phyloP scores from a whole-genome alignment of 164 flowering plant genomes.

The Dillenia suffruticosa region DNA sequence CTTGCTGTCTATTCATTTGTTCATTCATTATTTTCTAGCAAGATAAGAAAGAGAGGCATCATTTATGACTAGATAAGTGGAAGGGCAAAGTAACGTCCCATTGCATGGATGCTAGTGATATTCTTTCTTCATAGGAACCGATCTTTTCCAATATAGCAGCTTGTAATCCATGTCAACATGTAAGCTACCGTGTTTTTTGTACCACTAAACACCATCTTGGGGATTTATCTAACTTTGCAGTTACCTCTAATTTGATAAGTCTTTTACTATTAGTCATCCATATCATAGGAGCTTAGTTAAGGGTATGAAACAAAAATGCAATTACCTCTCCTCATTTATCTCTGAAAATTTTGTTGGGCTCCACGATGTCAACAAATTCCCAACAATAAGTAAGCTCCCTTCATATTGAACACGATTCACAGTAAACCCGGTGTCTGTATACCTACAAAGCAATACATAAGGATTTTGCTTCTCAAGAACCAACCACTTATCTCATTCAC shows the following conservation, averaged over 20 bases:
- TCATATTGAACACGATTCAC: constrained; percentile 77
- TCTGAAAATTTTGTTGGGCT: constrained; percentile 72
- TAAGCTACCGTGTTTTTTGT: too few relatives aligned
- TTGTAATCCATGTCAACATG: too few relatives aligned
- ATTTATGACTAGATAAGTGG: too few relatives aligned
- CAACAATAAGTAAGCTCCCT: constrained; percentile 86
- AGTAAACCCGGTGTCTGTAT: constrained; percentile 69
- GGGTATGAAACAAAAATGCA: neutral
- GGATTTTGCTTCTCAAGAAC: too few relatives aligned
- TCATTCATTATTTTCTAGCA: too few relatives aligned
- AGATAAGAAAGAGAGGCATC: too few relatives aligned
- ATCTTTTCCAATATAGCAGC: too few relatives aligned
- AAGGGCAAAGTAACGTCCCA: too few relatives aligned
- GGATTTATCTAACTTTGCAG: neutral
- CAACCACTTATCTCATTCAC: neutral
- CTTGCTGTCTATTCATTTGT: too few relatives aligned
- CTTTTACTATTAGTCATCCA: neutral
- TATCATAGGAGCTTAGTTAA: neutral
- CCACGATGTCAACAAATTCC: constrained; percentile 80
- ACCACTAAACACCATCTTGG: neutral
- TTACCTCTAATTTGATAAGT: neutral
- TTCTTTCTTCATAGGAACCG: too few relatives aligned
- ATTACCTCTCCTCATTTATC: constrained; percentile 64
- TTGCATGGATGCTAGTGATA: too few relatives aligned
- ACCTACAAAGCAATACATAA: constrained; percentile 31